Evolutionary conservation across 78 protist species (phyloP).

Genomic region (Cyanophora paradoxa): DNA sequence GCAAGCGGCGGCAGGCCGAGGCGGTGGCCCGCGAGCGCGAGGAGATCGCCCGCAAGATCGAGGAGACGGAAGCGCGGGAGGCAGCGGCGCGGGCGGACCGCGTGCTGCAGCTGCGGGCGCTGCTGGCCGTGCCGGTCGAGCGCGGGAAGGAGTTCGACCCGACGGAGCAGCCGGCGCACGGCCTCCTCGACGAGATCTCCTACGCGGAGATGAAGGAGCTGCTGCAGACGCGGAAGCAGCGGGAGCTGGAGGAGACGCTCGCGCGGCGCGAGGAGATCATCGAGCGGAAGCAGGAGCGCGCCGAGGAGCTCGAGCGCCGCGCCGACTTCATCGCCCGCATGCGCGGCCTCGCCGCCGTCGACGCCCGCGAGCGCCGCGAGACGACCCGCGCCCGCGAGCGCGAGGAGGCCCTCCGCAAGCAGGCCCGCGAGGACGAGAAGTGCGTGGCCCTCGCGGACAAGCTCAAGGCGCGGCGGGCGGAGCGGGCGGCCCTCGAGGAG

Average conservation of each 20-base stretch:
- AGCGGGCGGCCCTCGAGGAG: neutral
- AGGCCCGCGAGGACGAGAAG: neutral
- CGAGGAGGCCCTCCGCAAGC: neutral
- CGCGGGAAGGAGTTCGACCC: slow-evolving; percentile 12
- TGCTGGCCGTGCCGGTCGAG: slow-evolving; percentile 22
- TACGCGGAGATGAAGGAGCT: slow-evolving; percentile 31
- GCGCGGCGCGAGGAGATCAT: slow-evolving; percentile 18
- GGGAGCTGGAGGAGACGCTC: neutral
- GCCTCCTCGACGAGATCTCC: slow-evolving; percentile 27
- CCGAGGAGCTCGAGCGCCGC: neutral
- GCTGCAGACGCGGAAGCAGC: neutral
- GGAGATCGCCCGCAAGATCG: neutral
- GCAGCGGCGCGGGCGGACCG: neutral
- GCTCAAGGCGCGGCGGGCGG: neutral
- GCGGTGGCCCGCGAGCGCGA: neutral
- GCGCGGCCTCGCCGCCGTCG: neutral
- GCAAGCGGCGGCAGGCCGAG: neutral
- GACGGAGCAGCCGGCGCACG: slow-evolving; percentile 3
- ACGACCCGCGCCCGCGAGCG: neutral
- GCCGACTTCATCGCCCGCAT: neutral
- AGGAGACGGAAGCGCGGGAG: neutral
- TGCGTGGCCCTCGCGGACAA: neutral
- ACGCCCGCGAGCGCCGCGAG: neutral
- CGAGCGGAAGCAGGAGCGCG: neutral
- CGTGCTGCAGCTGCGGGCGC: slow-evolving; percentile 36